These are phyloP conservation scores for Ceratocystis papillata DNA, from an alignment of 2,329 filamentous ascomycete genomes.

Conservation along the genomic window DNA sequence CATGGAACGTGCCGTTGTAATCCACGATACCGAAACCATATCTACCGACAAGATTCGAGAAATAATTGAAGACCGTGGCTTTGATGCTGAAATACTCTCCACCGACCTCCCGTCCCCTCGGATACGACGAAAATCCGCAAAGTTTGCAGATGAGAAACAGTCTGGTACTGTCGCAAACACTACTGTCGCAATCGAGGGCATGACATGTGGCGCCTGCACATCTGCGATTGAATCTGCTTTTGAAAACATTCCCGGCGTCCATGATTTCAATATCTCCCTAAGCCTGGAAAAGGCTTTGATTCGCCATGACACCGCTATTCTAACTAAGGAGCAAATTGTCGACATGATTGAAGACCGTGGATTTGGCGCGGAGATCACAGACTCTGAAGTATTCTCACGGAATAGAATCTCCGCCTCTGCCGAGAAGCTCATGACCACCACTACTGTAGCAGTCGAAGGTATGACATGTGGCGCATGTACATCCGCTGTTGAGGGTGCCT, in stretches of 20 bases:
- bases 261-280: conserved; percentile 68
- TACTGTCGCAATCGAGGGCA: conserved; percentile 69
- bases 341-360: conserved; percentile 60
- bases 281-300: conserved; percentile 78
- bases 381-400: conserved; percentile 46
- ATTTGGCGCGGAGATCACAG: conserved; percentile 69
- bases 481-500: conserved; percentile 75
- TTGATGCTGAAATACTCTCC: conserved; percentile 80
- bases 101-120: conserved; percentile 58
- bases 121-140: conserved; percentile 30
- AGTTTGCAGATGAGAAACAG: conserved; percentile 20
- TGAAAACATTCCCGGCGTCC: conserved; percentile 61
- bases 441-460: conserved; percentile 80
- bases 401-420: conserved; percentile 25
- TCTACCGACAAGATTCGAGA: conserved; percentile 67
- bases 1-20: conserved; percentile 89
- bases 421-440: conserved; percentile 46
- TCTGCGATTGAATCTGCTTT: conserved; percentile 75
- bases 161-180: conserved; percentile 46
- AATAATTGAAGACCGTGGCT: conserved; percentile 82
- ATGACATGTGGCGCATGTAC: conserved; percentile 99
- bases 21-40: conserved; percentile 69
- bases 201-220: conserved; percentile 86
- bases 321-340: conserved; percentile 44
- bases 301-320: conserved; percentile 56